Evolutionary conservation across 495 filamentous ascomycete genomes (phyloP), one percentile per base, ranked within the genome.

Genomic region (Corynascus novoguineensis): DNA sequence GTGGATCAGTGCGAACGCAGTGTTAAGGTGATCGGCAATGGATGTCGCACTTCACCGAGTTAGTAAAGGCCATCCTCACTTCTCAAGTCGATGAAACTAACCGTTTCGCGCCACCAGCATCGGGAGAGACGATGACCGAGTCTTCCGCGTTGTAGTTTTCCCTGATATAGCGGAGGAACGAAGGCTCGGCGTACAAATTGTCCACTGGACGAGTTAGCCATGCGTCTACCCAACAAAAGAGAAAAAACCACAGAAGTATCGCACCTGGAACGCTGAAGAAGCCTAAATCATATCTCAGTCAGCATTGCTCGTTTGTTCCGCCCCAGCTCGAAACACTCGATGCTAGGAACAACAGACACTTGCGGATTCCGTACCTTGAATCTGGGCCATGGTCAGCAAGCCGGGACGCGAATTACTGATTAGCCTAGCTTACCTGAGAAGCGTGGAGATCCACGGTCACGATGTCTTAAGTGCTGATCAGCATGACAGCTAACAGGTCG

Each of bases 1-100:
- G 83, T 97, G 93, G 67, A 98, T 98, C 31, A 98, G 84, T n/a
- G 93, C 93, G 72, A 98, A 98, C 61, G 87, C 88, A 51, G 92
- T 84, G 67, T 97, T 90, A 45, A 98, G 83, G 22, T 90, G 86
- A 70, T 97, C 95, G 52, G 93, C 93, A 55, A 97, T 96, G 9
- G 86, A 89, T n/a, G 93, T 97, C 37, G 92, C 93, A 69, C 92
- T 65, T 27, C 0, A 50, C n/a, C 54, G 32, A 5, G 41, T 66
- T 10, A 63, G 63, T 34, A 17, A 31, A 22, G 10, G n/a, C 3
- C 5, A 9, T 17, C 15, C n/a, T 15, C 21, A 10, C 28, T 31
- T n/a, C 1, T 1, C 7, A 17, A 21, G n/a, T 12, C 7, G 3
- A n/a, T 47, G 37, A 9, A n/a, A 70, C 79, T 65, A 75, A 92